Base-by-base conservation (phyloP, 164 flowering plant species). In the Magnolia kwangsiensis region DNA sequence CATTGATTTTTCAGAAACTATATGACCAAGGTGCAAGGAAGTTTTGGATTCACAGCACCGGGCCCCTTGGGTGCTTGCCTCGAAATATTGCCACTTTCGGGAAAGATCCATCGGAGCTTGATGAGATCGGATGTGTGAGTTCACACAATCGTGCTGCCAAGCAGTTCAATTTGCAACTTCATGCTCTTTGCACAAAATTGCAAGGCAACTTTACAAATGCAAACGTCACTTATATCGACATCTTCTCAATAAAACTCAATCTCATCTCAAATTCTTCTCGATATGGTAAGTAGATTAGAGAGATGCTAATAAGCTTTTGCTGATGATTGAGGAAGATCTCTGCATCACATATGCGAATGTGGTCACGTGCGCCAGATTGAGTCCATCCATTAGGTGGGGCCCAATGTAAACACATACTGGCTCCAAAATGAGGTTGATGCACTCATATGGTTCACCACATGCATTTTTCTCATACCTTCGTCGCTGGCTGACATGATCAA, bases 21-120 rank as follows among this genome's bases (percentile, higher is more conserved):
- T 90, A 94, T 70, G 92, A 89, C 6, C 82, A 85, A 84, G 98
- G 97, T 63, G 98, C 90, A 10, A 91, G 97, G 77, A 86, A 83
- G 50, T 92, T 91, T 49, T 96, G 99, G 99, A 87, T 96, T 77
- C 99, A 96, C 74, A 96, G 92, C 85, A 94, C 98, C 0, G 97
- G 96, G 23, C 99, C 97, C 19, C 87, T 92, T 7, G 99, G 98
- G 63, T 92, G 98, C 88, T 88, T 96, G 76, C 77, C 98, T 72
- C 97, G 90, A 78, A 91, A 90, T 79, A 82, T 96, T 63, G 95
- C 92, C 8, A 83, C 72, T 67, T 96, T 94, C 59, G 98, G 98
- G 70, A 87, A 86, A 58, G 93, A 96, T 51, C 86, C 90, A 13
- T 85, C 92, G 1, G 91, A 90, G 84, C 91, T 96, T 61, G 98